Base-by-base conservation (phyloP, 1,139 yeast genomes). In the Hemisphaericaspora subhashii region DNA sequence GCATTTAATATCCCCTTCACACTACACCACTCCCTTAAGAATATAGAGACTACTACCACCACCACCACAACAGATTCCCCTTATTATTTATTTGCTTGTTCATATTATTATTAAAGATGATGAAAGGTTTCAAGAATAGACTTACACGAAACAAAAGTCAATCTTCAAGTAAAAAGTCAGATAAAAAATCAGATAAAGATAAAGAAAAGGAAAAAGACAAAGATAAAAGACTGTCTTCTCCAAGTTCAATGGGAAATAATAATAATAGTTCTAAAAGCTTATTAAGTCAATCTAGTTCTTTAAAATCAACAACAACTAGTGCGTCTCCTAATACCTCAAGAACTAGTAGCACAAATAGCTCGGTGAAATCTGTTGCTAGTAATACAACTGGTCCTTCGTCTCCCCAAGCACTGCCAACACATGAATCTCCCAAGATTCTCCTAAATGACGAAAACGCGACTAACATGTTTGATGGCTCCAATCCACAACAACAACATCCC, bases 121-220 rank as follows among this genome's bases (percentile, higher is more conserved):
- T 72, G 77, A 72, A 72, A 62, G 77, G 77, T 21, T 72, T 72
- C 53, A 72, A 72, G 50, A 72, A 72, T 45, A 65, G 76, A 51
- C 75, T 72, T 53, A 66, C 77, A 22, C 62, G 77, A 45, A 69
- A 63, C 50, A 66, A 66, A 55, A 54, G 68, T 48, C 74, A 64
- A 52, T 50, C 69, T 24, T 49, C 72, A 29, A 54, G 52, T 36
- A 71, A 70, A 45, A 69, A 70, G 45, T 33, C 63, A 14, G 71
- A 65, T 22, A 49, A 46, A 23, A 65, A 67, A 47, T 65, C 64
- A 26, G 32, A 24, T 10, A 24, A 24, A 5, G 15, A 24, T 5
- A 52, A 52, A 25, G 61, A 59, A 38, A 57, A 53, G 36, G 65
- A 60, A 9, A 60, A 57, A 25, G 28, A 25, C 57, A 50, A 17